phyloP scores from a whole-genome alignment of 2,329 filamentous ascomycete genomes.

The Botryotinia calthae region DNA sequence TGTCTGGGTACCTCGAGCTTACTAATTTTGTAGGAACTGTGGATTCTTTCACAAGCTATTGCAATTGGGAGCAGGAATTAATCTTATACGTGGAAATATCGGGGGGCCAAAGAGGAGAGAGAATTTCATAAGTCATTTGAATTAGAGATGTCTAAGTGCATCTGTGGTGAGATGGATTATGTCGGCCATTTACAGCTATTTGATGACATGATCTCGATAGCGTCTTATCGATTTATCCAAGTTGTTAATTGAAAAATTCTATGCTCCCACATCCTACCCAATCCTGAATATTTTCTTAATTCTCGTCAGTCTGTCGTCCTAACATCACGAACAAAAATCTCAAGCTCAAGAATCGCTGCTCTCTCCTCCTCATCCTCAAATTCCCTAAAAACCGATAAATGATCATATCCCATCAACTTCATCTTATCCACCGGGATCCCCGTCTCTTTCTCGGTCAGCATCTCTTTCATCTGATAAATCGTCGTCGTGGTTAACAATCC shows the following conservation, averaged over 20 bases:
- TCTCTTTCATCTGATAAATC: not conserved
- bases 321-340: not conserved
- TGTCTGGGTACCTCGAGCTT: not conserved
- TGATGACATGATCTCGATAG: not conserved
- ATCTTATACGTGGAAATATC: not conserved
- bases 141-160: not conserved
- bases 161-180: not conserved
- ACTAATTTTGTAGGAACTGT: not conserved
- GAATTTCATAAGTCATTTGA: not conserved
- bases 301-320: not conserved
- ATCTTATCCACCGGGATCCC: not conserved
- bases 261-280: not conserved
- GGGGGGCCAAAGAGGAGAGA: not conserved
- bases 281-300: not conserved
- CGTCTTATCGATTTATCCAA: not conserved
- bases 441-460: not conserved
- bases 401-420: not conserved
- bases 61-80: not conserved
- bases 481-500: not conserved
- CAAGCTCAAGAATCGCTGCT: not conserved
- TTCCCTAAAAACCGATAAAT: not conserved
- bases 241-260: not conserved
- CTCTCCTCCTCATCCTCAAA: conserved; percentile 5
- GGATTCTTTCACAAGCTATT: not conserved
- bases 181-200: not conserved